These are phyloP conservation scores for Hirschioporus abietinus DNA, from an alignment of 768 basidiomycete species.

Conservation along the genomic window DNA sequence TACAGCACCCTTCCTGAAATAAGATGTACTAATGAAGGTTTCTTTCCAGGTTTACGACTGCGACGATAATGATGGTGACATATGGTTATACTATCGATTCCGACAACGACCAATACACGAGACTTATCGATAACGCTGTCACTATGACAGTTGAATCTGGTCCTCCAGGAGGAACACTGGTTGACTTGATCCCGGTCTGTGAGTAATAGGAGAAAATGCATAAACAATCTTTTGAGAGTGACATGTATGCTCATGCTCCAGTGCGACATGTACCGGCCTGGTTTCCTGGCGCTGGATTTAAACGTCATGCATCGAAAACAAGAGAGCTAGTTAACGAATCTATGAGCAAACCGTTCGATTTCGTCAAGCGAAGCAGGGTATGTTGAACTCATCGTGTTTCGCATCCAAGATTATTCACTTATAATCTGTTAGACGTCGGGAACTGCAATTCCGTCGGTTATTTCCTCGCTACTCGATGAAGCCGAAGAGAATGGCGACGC, in stretches of 20 bases:
- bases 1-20: background rate
- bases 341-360: conserved; percentile 24
- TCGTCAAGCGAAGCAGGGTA: conserved; percentile 29
- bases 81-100: conserved; percentile 15
- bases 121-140: conserved; percentile 12
- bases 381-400: background rate
- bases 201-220: background rate
- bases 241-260: conserved; percentile 1
- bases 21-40: background rate
- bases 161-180: conserved; percentile 8
- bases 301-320: conserved; percentile 3
- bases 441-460: conserved; percentile 16
- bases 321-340: conserved; percentile 11
- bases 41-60: conserved; percentile 8
- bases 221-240: background rate
- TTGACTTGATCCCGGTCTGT: conserved; percentile 12
- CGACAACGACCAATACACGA: conserved; percentile 13
- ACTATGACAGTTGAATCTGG: conserved; percentile 2
- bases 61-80: conserved; percentile 14
- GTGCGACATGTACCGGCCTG: conserved; percentile 16
- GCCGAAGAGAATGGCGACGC: background rate
- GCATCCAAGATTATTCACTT: background rate
- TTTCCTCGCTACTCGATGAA: conserved; percentile 13
- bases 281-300: conserved; percentile 15
- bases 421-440: conserved; percentile 16